Conservation (phyloP, 2,329 filamentous ascomycete species). For the Sarocladium kiliense region DNA sequence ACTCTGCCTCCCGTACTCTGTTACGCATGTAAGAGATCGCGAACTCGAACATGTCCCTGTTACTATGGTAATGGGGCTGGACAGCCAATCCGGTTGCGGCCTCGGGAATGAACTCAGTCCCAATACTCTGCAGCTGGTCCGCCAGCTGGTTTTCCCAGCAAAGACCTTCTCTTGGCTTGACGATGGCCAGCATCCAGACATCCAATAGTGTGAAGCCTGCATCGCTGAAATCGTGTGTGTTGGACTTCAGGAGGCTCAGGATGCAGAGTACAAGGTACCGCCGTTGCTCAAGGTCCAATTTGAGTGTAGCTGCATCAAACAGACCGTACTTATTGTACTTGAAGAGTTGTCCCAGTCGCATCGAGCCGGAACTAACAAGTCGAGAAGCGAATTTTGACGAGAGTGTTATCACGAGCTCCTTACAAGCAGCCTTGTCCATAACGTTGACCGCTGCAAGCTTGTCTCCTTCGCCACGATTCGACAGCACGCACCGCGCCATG, state of each 20-base stretch:
- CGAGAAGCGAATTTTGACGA: slow-evolving; percentile 40
- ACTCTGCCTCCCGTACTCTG: slow-evolving; percentile 34
- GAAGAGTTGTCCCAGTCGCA: slow-evolving; percentile 41
- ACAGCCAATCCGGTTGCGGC: slow-evolving; percentile 29
- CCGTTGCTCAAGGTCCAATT: slow-evolving; percentile 33
- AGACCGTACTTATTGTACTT: slow-evolving; percentile 42
- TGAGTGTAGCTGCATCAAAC: slow-evolving; percentile 38
- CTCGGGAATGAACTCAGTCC: slow-evolving; percentile 38
- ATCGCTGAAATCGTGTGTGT: slow-evolving; percentile 42
- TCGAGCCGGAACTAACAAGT: slow-evolving; percentile 39
- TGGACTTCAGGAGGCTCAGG: slow-evolving; percentile 40
- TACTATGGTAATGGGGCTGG: slow-evolving; percentile 42
- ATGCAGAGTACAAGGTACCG: slow-evolving; percentile 47
- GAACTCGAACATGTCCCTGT: slow-evolving; percentile 44
- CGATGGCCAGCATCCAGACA: slow-evolving; percentile 48
- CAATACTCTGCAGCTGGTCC: slow-evolving; percentile 35
- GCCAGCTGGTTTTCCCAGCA: slow-evolving; percentile 46
- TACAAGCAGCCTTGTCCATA: slow-evolving; percentile 25
- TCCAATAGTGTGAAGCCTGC: slow-evolving; percentile 40
- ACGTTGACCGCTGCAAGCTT: slow-evolving; percentile 12
- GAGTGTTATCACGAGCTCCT: slow-evolving; percentile 39
- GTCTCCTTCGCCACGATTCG: slow-evolving; percentile 12
- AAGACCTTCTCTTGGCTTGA: slow-evolving; percentile 41
- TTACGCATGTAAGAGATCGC: slow-evolving; percentile 46
- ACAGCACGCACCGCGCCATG: slow-evolving; percentile 37